Conservation (phyloP, 106 monocot genomes). For the Ottelia alismoides region DNA sequence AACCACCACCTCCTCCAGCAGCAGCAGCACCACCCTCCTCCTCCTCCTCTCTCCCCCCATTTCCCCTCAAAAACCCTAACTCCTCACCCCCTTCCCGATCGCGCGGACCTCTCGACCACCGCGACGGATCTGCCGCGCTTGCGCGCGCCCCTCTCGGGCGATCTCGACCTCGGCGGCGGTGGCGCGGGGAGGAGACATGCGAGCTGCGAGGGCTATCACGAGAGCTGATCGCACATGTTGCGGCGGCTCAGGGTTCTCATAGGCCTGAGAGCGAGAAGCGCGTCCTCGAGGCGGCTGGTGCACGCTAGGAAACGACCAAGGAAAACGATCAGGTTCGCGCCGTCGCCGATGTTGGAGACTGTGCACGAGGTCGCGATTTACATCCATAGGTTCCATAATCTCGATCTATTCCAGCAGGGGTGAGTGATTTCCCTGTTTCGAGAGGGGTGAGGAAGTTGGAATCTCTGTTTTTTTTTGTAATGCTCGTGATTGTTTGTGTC, state of each 20-base stretch:
- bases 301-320: constrained; percentile 8
- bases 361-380: constrained; percentile 89
- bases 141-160: too few species aligned
- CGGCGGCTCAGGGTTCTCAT: constrained; percentile 30
- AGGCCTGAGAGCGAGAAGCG: constrained; percentile 16
- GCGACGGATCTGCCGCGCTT: too few species aligned
- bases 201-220: not conserved
- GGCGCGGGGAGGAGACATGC: not conserved
- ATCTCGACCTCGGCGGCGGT: too few species aligned
- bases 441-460: constrained; percentile 47
- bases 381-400: constrained; percentile 92
- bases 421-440: constrained; percentile 19
- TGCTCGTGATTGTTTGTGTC: constrained; percentile 5
- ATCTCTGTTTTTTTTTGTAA: constrained; percentile 1
- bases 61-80: constrained; percentile 13
- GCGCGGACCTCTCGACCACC: not conserved
- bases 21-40: not conserved
- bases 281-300: constrained; percentile 21
- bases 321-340: constrained; percentile 26
- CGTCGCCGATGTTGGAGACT: constrained; percentile 79
- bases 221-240: constrained; percentile 29
- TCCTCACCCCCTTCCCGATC: not conserved
- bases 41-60: not conserved
- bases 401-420: constrained; percentile 99
- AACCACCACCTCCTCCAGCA: not conserved